Percentiles rank a stretch among this genome's conserved stretches.
These are phyloP conservation scores for Claviceps quebecensis DNA, from an alignment of 2,329 filamentous ascomycete genomes.

Conservation along the genomic window DNA sequence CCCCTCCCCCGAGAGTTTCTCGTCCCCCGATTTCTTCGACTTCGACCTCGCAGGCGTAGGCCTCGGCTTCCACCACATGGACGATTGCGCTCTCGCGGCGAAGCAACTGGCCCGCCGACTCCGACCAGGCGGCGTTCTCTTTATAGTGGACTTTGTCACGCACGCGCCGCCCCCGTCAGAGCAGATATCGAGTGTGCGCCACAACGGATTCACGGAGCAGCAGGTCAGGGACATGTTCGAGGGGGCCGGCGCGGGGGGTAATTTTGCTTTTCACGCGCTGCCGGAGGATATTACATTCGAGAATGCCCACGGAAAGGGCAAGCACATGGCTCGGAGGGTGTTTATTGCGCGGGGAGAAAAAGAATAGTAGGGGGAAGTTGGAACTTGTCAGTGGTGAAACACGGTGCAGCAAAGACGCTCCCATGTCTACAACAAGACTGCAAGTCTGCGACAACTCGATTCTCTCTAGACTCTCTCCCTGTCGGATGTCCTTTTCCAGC, in stretches of 20 bases:
- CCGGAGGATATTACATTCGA: slow-evolving; percentile 34
- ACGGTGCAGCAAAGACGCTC: too few relatives aligned
- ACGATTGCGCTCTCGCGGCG: slow-evolving; percentile 46
- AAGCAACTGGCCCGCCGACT: slow-evolving; percentile 46
- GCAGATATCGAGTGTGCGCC: slow-evolving; percentile 38
- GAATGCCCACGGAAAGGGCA: slow-evolving; percentile 15
- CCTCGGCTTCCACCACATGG: slow-evolving; percentile 53
- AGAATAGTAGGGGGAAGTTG: neutral
- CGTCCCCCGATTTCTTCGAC: slow-evolving; percentile 46
- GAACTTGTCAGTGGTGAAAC: too few relatives aligned
- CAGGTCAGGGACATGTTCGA: slow-evolving; percentile 47
- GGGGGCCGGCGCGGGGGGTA: slow-evolving; percentile 41
- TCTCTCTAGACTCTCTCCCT: too few relatives aligned
- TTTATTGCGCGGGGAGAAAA: slow-evolving; percentile 16
- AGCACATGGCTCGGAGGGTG: slow-evolving; percentile 27
- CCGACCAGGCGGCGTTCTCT: slow-evolving; percentile 48
- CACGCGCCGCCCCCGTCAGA: slow-evolving; percentile 24
- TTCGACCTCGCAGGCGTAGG: slow-evolving; percentile 57
- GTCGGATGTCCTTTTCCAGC: too few relatives aligned
- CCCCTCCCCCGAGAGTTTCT: slow-evolving; percentile 38
- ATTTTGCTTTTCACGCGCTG: slow-evolving; percentile 44
- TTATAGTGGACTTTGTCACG: slow-evolving; percentile 54
- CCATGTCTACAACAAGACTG: too few relatives aligned
- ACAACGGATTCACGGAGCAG: slow-evolving; percentile 50
- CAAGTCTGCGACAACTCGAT: too few relatives aligned